Evolutionary conservation across 257 asterid species (phyloP).

Genomic region (Solanum medicagineum): DNA sequence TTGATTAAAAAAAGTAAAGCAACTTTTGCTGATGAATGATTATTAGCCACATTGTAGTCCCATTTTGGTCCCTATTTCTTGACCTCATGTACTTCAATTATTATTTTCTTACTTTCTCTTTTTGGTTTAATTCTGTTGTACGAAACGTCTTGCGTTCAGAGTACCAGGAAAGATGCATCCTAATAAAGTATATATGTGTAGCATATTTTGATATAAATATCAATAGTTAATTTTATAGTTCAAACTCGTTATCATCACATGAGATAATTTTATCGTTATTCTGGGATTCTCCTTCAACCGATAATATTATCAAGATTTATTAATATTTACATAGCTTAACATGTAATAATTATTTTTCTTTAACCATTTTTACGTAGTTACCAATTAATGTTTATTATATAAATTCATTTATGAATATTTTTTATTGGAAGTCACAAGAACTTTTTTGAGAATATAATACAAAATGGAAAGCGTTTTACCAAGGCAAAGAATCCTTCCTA

Average conservation of each 20-base stretch:
- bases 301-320: not conserved
- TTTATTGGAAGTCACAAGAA: not conserved
- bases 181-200: not conserved
- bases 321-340: not conserved
- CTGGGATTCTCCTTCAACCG: not conserved
- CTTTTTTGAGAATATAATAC: not conserved
- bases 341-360: not conserved
- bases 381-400: not conserved
- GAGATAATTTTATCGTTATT: not conserved
- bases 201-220: not conserved
- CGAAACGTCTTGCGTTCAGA: not conserved
- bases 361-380: not conserved
- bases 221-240: not conserved
- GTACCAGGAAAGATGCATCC: not conserved
- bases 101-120: not conserved
- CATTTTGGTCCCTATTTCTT: not conserved
- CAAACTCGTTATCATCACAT: fast-evolving
- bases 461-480: not conserved
- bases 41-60: not conserved
- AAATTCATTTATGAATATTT: not conserved
- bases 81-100: not conserved
- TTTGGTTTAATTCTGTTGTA: not conserved
- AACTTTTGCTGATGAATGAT: not conserved
- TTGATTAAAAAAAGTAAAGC: not conserved
- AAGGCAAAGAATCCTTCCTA: not conserved